phyloP scores from a whole-genome alignment of 768 basidiomycete genomes.

The Boletus subparvulus region DNA sequence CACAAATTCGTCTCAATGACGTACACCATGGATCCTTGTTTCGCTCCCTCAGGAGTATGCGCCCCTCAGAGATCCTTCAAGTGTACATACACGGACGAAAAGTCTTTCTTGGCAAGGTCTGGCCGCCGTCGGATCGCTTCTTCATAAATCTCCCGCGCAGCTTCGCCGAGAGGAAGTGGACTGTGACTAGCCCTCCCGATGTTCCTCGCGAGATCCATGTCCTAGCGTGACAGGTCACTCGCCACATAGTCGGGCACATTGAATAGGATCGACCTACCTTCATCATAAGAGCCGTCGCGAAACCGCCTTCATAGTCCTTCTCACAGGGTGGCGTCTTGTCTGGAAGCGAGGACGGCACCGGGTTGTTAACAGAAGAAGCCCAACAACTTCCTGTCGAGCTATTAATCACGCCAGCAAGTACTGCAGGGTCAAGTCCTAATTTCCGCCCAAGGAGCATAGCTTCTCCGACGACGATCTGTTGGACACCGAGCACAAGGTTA shows the following conservation, averaged over 20 bases:
- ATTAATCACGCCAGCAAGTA: slow-evolving; percentile 83
- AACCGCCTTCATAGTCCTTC: slow-evolving; percentile 81
- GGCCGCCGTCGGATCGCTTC: slow-evolving; percentile 52
- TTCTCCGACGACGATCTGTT: slow-evolving; percentile 85
- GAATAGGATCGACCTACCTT: slow-evolving; percentile 50
- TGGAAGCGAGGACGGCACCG: slow-evolving; percentile 71
- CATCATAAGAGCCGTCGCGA: slow-evolving; percentile 79
- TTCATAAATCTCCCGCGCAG: slow-evolving; percentile 63
- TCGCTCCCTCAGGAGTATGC: too few relatives aligned
- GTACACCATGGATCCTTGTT: not conserved
- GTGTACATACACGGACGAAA: slow-evolving; percentile 76
- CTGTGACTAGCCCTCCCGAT: slow-evolving; percentile 51
- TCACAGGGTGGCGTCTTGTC: slow-evolving; percentile 80
- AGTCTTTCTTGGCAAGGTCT: slow-evolving; percentile 68
- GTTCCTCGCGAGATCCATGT: slow-evolving; percentile 77
- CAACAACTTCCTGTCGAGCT: slow-evolving; percentile 83
- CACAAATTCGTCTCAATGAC: slow-evolving; percentile 2
- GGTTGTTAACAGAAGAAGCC: slow-evolving; percentile 85
- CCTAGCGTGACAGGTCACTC: slow-evolving; percentile 44
- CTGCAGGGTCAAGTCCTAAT: slow-evolving; percentile 72
- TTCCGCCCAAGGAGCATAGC: slow-evolving; percentile 85
- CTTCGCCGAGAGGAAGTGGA: slow-evolving; percentile 63
- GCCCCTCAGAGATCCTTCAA: slow-evolving; percentile 35
- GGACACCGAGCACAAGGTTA: slow-evolving; percentile 73
- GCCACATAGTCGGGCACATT: not conserved